Evolutionary conservation across 2,329 filamentous ascomycete species (phyloP).

Genomic region (Pyrenochaeta sp.): DNA sequence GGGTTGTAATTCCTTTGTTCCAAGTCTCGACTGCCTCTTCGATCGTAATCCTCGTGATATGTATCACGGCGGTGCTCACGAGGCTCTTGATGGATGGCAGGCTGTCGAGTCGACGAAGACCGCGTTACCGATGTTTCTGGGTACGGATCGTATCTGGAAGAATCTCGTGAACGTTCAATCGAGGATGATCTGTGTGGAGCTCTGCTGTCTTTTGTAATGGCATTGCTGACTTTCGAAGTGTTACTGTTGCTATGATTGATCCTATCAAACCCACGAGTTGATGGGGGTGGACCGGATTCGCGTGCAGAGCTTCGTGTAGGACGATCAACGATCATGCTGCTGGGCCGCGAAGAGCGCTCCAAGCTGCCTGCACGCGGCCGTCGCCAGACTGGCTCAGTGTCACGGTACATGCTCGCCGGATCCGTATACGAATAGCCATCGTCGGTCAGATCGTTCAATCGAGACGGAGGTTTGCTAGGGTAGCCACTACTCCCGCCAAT

Average conservation of each 20-base stretch:
- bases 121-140: constrained; percentile 42
- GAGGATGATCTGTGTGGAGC: constrained; percentile 38
- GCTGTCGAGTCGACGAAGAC: constrained; percentile 51
- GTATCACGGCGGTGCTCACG: constrained; percentile 50
- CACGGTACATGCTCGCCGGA: constrained; percentile 58
- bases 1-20: constrained; percentile 46
- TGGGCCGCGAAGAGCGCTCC: constrained; percentile 54
- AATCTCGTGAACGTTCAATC: constrained; percentile 42
- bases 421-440: constrained; percentile 60
- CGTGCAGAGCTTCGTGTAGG: constrained; percentile 45
- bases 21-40: constrained; percentile 51
- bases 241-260: no score
- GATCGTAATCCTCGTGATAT: constrained; percentile 54
- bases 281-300: constrained; percentile 65
- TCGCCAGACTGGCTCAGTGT: constrained; percentile 59
- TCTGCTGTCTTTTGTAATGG: constrained; percentile 28
- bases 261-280: constrained; percentile 74
- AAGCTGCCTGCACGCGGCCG: constrained; percentile 54
- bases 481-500: constrained; percentile 44
- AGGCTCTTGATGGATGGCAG: constrained; percentile 57
- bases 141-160: constrained; percentile 47
- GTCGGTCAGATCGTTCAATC: constrained; percentile 48
- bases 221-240: no score
- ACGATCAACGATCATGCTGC: constrained; percentile 53
- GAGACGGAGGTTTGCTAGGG: constrained; percentile 34